These are phyloP conservation scores for Puccinellia tenuiflora DNA, from an alignment of 176 grass and related monocot species.

Conservation along the genomic window DNA sequence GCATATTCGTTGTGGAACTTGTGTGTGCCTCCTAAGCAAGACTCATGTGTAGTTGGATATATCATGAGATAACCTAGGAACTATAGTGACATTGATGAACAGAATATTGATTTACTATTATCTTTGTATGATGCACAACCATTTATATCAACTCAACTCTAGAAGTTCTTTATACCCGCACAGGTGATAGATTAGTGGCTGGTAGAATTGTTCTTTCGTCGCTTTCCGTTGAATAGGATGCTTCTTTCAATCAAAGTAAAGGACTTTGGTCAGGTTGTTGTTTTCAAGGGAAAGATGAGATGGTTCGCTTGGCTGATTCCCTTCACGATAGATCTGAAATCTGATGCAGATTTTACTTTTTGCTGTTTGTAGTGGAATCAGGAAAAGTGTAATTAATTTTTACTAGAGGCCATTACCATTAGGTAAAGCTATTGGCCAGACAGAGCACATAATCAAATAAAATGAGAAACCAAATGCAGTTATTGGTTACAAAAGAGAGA, in stretches of 20 bases:
- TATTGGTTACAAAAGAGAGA: background rate
- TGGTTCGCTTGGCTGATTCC: background rate
- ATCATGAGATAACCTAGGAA: background rate
- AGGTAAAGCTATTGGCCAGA: constrained; percentile 11
- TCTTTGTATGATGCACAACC: background rate
- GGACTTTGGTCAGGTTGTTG: constrained; percentile 18
- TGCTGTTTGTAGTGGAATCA: constrained; percentile 13
- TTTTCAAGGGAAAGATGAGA: constrained; percentile 7
- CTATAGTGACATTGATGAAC: background rate
- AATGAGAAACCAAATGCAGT: background rate
- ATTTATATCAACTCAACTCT: background rate
- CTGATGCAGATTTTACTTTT: constrained; percentile 5
- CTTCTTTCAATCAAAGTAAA: constrained; percentile 13
- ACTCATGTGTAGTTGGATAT: constrained; percentile 11
- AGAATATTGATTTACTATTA: background rate
- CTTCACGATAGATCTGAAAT: background rate
- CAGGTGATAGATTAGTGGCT: background rate
- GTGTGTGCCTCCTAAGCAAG: background rate
- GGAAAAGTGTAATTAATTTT: background rate
- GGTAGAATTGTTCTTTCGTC: background rate
- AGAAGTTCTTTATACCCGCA: background rate
- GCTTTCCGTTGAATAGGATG: constrained; percentile 8
- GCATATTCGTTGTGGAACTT: background rate
- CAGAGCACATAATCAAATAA: background rate
- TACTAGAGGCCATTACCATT: constrained; percentile 7